Evolutionary conservation across 805 yeast species (phyloP), one percentile per base, ranked within the genome.

Genomic region (Nakazawaea anatomiae): DNA sequence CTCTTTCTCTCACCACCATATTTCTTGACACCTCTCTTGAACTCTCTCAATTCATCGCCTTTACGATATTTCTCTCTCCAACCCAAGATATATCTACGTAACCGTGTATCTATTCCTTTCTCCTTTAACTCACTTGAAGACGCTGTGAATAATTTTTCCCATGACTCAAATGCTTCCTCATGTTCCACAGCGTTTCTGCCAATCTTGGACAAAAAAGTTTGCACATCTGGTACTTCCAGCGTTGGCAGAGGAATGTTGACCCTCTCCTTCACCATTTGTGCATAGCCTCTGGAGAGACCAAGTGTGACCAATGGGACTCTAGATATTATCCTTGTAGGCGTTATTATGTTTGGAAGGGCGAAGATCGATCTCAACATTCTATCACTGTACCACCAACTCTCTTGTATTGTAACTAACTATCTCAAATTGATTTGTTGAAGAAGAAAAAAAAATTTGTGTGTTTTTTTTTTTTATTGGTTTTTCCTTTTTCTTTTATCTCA

Each of bases 1-100:
- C 85, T 78, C 60, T 82, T 85, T 65, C 96, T 80, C 69, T 90
- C 97, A 61, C 97, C 96, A 29, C 97, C 97, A 69, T 82, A 73
- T 75, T 89, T 89, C 73, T 77, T 83, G n/a, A 41, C 51, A 8
- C 91, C 89, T 55, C 72, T 67, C 58, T 77, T 78, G 56, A 80
- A 73, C 60, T 82, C 87, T 52, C 70, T 60, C 52, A 87, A 69
- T 25, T 57, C 60, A 49, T 73, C 75, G 49, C 83, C 80, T 54
- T 79, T 75, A 59, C 80, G 76, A 60, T 75, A 85, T 58, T 77
- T 80, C 60, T 90, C 83, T 46, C 80, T 75, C 84, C 95, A 90
- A 44, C 76, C 71, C 54, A 89, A 68, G 52, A 91, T 76, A 68
- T 87, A 87, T 61, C 84, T 79, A 65, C 97, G 77, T 43, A 83